These are phyloP conservation scores for Candida michaelii DNA, from an alignment of 805 yeast species.

Conservation along the genomic window DNA sequence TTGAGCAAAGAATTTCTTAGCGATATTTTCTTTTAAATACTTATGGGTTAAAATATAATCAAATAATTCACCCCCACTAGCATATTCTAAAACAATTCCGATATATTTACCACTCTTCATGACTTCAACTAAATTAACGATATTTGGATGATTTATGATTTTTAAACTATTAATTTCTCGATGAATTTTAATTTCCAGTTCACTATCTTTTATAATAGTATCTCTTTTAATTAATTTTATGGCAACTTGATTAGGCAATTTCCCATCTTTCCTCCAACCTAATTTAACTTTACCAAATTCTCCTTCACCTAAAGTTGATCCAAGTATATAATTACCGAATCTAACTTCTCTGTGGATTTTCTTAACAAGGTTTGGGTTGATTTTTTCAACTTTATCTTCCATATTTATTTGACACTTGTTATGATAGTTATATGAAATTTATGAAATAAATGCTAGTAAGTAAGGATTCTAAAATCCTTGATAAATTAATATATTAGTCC, in stretches of 20 bases:
- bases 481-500: too few relatives aligned
- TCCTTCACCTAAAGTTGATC: slow-evolving; percentile 95
- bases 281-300: slow-evolving; percentile 97
- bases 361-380: slow-evolving; percentile 10
- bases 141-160: slow-evolving; percentile 87
- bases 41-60: slow-evolving; percentile 87
- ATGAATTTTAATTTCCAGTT: slow-evolving; percentile 83
- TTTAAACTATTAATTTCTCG: slow-evolving; percentile 91
- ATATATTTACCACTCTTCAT: slow-evolving; percentile 91
- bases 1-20: slow-evolving; percentile 89
- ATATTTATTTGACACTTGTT: not conserved
- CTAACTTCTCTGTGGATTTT: slow-evolving; percentile 55
- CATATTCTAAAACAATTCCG: slow-evolving; percentile 95
- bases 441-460: too few relatives aligned
- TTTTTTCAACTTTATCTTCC: slow-evolving; percentile 5
- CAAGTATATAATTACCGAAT: slow-evolving; percentile 87
- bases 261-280: slow-evolving; percentile 90
- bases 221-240: slow-evolving; percentile 89
- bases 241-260: slow-evolving; percentile 82
- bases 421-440: too few relatives aligned
- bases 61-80: slow-evolving; percentile 95
- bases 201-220: slow-evolving; percentile 81
- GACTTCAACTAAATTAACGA: slow-evolving; percentile 88
- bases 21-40: slow-evolving; percentile 80
- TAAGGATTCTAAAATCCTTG: not conserved